phyloP scores from a whole-genome alignment of 2,329 filamentous ascomycete species.

The Aspergillus carbonarius region DNA sequence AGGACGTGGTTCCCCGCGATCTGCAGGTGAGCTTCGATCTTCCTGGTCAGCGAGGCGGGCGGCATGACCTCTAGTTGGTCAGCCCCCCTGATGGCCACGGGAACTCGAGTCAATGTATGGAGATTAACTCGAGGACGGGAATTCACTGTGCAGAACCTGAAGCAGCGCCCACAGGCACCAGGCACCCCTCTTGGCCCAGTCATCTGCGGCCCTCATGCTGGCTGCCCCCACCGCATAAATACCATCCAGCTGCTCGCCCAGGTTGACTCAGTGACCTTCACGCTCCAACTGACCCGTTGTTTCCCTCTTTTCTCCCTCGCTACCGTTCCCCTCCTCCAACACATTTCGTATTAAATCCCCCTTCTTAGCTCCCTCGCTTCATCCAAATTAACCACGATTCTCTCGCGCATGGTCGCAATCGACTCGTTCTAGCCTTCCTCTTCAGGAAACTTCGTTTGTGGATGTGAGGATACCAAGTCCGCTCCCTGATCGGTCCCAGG shows the following conservation, averaged over 20 bases:
- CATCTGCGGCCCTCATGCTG: conserved; percentile 2
- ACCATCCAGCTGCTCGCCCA: neutral
- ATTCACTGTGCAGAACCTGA: neutral
- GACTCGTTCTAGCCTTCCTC: neutral
- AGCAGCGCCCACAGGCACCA: conserved; percentile 2
- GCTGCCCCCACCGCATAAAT: neutral
- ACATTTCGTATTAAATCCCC: neutral
- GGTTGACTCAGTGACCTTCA: neutral
- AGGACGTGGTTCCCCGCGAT: conserved; percentile 6
- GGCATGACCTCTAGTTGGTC: conserved; percentile 8
- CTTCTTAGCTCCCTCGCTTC: neutral
- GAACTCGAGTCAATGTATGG: neutral
- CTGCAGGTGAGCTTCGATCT: conserved; percentile 4
- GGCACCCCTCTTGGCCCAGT: conserved; percentile 4
- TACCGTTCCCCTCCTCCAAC: neutral
- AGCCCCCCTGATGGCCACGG: conserved; percentile 5
- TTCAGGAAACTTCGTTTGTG: neutral
- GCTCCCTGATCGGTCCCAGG: neutral
- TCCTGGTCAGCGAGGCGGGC: conserved; percentile 4
- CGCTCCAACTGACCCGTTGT: neutral
- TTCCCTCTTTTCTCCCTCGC: neutral
- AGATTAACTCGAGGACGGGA: too few relatives aligned
- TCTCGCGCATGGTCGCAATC: neutral
- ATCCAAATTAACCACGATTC: neutral
- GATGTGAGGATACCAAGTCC: neutral